These are phyloP conservation scores for Raffaelea deltoideospora DNA, from an alignment of 2,329 filamentous ascomycete species.

Conservation along the genomic window DNA sequence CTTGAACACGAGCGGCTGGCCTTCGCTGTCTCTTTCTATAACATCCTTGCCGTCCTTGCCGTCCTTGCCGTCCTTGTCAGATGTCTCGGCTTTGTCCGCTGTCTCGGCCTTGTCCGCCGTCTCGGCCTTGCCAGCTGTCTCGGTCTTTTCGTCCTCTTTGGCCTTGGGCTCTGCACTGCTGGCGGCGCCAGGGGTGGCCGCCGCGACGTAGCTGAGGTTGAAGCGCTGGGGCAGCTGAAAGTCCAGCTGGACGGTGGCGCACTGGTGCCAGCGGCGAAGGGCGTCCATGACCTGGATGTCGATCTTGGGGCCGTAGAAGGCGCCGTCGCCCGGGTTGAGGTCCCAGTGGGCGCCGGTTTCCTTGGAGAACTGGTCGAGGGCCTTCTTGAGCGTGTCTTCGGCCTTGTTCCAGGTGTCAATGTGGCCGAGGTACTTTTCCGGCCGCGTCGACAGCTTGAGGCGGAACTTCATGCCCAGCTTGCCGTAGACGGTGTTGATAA, in stretches of 20 bases:
- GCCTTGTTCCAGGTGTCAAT: conserved; percentile 80
- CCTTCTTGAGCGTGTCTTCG: conserved; percentile 63
- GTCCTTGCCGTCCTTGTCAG: conserved; percentile 8
- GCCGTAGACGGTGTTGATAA: conserved; percentile 60
- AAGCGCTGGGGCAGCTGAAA: conserved; percentile 41
- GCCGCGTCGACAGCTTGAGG: conserved; percentile 81
- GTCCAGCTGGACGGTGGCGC: conserved; percentile 87
- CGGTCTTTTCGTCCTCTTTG: conserved; percentile 3
- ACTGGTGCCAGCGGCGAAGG: conserved; percentile 61
- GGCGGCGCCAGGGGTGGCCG: conserved; percentile 9
- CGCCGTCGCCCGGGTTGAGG: conserved; percentile 86
- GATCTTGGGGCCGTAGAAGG: conserved; percentile 98
- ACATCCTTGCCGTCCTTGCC: conserved; percentile 22
- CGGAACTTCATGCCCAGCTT: conserved; percentile 84
- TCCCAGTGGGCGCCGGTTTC: conserved; percentile 54
- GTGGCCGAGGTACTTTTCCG: conserved; percentile 78
- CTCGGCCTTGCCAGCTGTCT: conserved; percentile 1
- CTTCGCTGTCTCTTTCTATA: conserved; percentile 9
- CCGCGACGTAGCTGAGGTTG: conserved; percentile 14
- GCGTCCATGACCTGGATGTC: conserved; percentile 91
- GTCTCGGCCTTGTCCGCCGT: conserved; percentile 1
- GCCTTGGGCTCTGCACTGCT: conserved; percentile 2
- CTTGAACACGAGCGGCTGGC: conserved; percentile 20
- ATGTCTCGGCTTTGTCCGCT: conserved; percentile 4
- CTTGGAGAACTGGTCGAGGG: conserved; percentile 61